Evolutionary conservation across 2,329 filamentous ascomycete genomes (phyloP), one percentile per base, ranked within the genome.

Genomic region (Cercospora nicotianae): DNA sequence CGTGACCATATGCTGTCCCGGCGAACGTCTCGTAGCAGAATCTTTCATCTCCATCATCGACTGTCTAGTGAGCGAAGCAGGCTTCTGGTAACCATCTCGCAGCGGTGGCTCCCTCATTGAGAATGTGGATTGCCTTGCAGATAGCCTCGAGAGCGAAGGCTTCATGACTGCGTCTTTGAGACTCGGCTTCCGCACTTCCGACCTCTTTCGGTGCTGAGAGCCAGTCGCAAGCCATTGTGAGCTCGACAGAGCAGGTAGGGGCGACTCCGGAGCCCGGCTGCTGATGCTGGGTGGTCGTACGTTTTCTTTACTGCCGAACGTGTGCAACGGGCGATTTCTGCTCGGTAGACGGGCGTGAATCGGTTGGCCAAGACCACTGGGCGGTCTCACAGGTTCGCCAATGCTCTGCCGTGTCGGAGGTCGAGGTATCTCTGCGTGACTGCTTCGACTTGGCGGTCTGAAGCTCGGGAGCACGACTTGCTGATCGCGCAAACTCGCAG

Each of bases 181-280:
- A 23, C 45, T 67, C 53, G 65, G 59, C 42, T 65, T 65, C 42
- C 62, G 65, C 3, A 64, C 53, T 36, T 63, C 62, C 9, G 48
- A 7, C 2, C 62, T 51, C 18, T 42, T 66, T 65, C 18, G 18
- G 20, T 33, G 65, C 45, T 69, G 67, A 58, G 69, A 58, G 1
- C 72, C 73, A 5, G 71, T 72, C n/a, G 74, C 73, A 5, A 77
- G 70, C 76, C 76, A 77, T 51, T 77, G 75, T 1, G 75, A 75
- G 61, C 75, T 77, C 8, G 73, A 74, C 10, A 75, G 42, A 23
- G 71, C 66, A 13, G 74, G 74, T 2, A 77, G 51, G 33, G 65
- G 66, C 39, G 64, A 69, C 5, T 63, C 66, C 26, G 67, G 16
- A 2, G 68, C 67, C 2, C 48, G 62, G 18, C n/a, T 26, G 18